Evolutionary conservation across 495 filamentous ascomycete genomes (phyloP).

Genomic region (Talaromyces borbonicus): DNA sequence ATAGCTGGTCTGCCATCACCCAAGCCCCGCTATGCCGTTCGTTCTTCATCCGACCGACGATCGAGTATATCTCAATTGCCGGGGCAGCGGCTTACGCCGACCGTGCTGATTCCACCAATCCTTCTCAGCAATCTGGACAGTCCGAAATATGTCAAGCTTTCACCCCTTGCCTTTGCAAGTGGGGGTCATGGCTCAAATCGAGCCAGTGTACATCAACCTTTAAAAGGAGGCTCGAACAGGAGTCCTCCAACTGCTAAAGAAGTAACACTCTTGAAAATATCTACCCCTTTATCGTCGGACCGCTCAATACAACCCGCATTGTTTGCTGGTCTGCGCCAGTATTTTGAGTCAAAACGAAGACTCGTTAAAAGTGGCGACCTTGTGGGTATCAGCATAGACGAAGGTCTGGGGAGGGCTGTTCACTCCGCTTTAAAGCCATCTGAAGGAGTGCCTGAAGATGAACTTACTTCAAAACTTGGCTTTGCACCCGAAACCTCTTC

Average conservation of each 20-base stretch:
- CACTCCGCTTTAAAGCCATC: constrained; percentile 47
- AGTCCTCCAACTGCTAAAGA: constrained; percentile 81
- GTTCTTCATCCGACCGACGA: constrained; percentile 33
- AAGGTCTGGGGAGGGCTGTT: constrained; percentile 63
- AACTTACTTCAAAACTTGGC: constrained; percentile 43
- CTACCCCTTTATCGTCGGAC: constrained; percentile 80
- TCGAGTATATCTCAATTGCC: constrained; percentile 43
- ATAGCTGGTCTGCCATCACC: constrained; percentile 56
- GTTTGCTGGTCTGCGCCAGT: constrained; percentile 71
- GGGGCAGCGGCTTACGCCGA: constrained; percentile 34
- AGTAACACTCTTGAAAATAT: constrained; percentile 80
- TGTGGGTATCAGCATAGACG: constrained; percentile 77
- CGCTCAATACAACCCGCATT: constrained; percentile 71
- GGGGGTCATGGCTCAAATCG: constrained; percentile 24
- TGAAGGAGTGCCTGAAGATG: constrained; percentile 56
- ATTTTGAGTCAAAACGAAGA: constrained; percentile 70
- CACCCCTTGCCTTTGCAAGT: constrained; percentile 45
- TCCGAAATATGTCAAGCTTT: constrained; percentile 63
- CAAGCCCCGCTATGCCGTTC: constrained; percentile 43
- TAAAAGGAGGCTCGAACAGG: constrained; percentile 41
- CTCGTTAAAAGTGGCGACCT: constrained; percentile 79
- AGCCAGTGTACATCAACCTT: constrained; percentile 26
- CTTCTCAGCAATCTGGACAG: constrained; percentile 74
- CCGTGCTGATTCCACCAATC: constrained; percentile 74
- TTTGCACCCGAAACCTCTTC: constrained; percentile 17